Evolutionary conservation across 257 asterid species (phyloP), one percentile per base, ranked within the genome.

Genomic region (Fraxinus excelsior): DNA sequence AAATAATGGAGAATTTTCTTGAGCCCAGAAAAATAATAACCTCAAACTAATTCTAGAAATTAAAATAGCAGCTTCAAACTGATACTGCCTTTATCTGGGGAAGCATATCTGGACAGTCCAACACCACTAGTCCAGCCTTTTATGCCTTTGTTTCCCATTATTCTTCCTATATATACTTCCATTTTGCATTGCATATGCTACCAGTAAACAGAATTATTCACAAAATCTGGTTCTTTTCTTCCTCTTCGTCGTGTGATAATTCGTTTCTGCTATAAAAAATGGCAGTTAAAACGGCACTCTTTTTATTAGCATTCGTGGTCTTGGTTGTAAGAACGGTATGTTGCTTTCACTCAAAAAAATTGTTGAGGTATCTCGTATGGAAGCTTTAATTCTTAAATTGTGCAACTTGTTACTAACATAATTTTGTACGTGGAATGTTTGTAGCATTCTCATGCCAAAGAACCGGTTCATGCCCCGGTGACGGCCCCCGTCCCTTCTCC

Each of bases 251-350:
- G 64, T 1, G 64, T 53, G 64, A 53, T 68, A 1, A 26, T 76
- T 64, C 64, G 8, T 21, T 32, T 34, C 64, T 18, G 10, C 21
- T 35, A 32, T 51, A n/a, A 11, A 64, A 77, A 77, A 85, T 85
- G 88, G 80, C 78, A 29, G 26, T 70, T 1, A 82, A 80, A 82
- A 62, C 79, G 58, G 18, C 62, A 26, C 40, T 85, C 73, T 38
- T 80, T 44, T n/a, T 85, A 9, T 14, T 82, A 0, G 81, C 81
- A 0, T 76, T 74, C n/a, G 53, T 80, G 49, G 67, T 82, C 56
- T 73, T 82, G 14, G 37, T 72, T 44, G 38, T 78, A 40, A 44
- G 21, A 64, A 77, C 67, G 84, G 86, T 82, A 44, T 62, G 82
- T 18, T 7, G 19, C 40, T 14, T 26, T 37, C 2, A 37, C 12